Evolutionary conservation across 306 rosid genomes (phyloP), one percentile per base, ranked within the genome.

Genomic region (Astragalus membranaceus): DNA sequence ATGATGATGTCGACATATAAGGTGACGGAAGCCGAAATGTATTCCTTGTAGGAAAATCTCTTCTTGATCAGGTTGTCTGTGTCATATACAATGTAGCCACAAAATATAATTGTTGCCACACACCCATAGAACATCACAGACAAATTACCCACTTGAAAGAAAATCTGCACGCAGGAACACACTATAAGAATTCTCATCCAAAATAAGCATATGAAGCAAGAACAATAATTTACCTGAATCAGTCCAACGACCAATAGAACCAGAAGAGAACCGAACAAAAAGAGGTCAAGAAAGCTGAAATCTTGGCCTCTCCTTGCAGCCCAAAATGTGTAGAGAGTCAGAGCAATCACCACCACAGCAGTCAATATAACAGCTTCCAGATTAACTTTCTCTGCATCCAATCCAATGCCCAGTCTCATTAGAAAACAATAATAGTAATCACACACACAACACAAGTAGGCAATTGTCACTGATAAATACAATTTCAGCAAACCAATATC

Each of bases 271-370:
- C 99, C 92, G 0, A 83, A 79, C 82, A 94, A 77, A 83, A 94
- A 94, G 13, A 97, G 99, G 35, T 97, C 99, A 14, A 94, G 97
- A 48, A 90, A 94, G 83, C 69, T 87, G 88, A 94, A 94, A 65
- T 94, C 99, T 0, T 88, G 75, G 74, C 99, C 99, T 58, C 86
- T 90, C 79, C 64, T 87, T 39, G 97, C 97, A 3, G 97, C 99
- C 99, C 99, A 90, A 59, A 94, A 94, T 32, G 99, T 94, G 88
- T 94, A 94, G 10, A 87, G 76, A 23, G 97, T 94, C 30, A 94
- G 81, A 46, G 83, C 80, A 7, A 94, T 61, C 36, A 94, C 97
- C 8, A 94, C 96, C 69, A 87, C 96, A 3, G 97, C 49, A 1
- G 99, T 94, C 5, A 94, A 80, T 76, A 88, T 85, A 6, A 72